A percentile compares a stretch with the other conserved stretches of the same genome.
Evolutionary conservation across 805 yeast genomes (phyloP).

Genomic region (Millerozyma acaciae): DNA sequence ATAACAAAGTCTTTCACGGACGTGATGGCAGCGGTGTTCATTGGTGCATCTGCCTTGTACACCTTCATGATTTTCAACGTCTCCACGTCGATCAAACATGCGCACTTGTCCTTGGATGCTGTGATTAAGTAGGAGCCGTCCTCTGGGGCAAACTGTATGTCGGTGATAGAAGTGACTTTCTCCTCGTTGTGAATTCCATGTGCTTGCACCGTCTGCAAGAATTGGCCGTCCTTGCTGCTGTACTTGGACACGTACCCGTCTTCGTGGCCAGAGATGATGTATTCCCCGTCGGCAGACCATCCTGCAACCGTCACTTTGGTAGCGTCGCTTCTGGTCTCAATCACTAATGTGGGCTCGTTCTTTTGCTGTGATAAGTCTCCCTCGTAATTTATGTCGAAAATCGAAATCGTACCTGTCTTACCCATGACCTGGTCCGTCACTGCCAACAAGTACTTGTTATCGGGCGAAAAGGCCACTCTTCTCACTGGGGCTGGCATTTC

Average conservation of each 20-base stretch:
- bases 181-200: conserved; percentile 65
- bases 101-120: conserved; percentile 86
- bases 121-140: conserved; percentile 90
- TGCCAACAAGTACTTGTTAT: conserved; percentile 62
- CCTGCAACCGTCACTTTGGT: conserved; percentile 77
- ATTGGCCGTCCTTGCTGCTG: conserved; percentile 72
- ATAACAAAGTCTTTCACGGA: conserved; percentile 89
- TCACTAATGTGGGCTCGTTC: conserved; percentile 54
- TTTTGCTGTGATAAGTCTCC: conserved; percentile 38
- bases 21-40: conserved; percentile 93
- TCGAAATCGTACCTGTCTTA: conserved; percentile 66
- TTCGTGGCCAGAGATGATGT: conserved; percentile 81
- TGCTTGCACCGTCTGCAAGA: conserved; percentile 51
- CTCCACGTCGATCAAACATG: conserved; percentile 75
- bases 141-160: conserved; percentile 76
- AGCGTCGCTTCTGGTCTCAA: conserved; percentile 54
- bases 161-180: conserved; percentile 55
- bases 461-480: conserved; percentile 81
- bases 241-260: conserved; percentile 83
- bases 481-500: conserved; percentile 80
- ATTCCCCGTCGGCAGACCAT: conserved; percentile 74
- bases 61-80: conserved; percentile 67
- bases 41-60: conserved; percentile 84
- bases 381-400: conserved; percentile 59
- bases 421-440: conserved; percentile 94